Conservation (phyloP, 164 flowering plant species). For the Macadamia tetraphylla region DNA sequence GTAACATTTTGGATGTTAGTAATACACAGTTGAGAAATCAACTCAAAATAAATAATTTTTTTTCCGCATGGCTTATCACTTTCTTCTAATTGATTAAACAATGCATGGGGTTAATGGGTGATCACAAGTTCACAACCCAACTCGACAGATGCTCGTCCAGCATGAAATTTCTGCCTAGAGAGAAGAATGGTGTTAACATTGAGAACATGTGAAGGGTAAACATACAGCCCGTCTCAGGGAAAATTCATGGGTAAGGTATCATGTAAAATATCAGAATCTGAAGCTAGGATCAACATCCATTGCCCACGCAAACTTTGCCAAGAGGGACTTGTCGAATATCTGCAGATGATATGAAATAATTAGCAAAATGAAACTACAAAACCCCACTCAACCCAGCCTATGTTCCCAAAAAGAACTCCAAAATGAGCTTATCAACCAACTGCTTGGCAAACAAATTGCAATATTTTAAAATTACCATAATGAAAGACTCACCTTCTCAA, state of each 20-base stretch:
- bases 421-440: no score
- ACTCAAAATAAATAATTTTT: neutral
- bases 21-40: slow-evolving; percentile 2
- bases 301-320: slow-evolving; percentile 94
- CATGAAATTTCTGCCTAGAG: slow-evolving; percentile 1
- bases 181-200: neutral
- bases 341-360: slow-evolving; percentile 21
- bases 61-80: slow-evolving; percentile 1
- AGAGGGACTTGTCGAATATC: slow-evolving; percentile 89
- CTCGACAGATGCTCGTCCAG: slow-evolving; percentile 6
- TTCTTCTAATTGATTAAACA: neutral
- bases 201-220: neutral
- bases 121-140: neutral
- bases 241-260: neutral
- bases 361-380: neutral
- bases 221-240: slow-evolving; percentile 1
- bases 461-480: neutral
- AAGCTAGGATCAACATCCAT: slow-evolving; percentile 90
- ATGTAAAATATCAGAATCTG: slow-evolving; percentile 60
- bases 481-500: slow-evolving; percentile 52
- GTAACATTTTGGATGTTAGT: slow-evolving; percentile 7
- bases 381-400: no score
- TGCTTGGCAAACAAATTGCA: no score
- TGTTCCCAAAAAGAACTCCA: no score
- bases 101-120: neutral